phyloP scores from a whole-genome alignment of 2,329 filamentous ascomycete genomes.

The Colletotrichum sp. region DNA sequence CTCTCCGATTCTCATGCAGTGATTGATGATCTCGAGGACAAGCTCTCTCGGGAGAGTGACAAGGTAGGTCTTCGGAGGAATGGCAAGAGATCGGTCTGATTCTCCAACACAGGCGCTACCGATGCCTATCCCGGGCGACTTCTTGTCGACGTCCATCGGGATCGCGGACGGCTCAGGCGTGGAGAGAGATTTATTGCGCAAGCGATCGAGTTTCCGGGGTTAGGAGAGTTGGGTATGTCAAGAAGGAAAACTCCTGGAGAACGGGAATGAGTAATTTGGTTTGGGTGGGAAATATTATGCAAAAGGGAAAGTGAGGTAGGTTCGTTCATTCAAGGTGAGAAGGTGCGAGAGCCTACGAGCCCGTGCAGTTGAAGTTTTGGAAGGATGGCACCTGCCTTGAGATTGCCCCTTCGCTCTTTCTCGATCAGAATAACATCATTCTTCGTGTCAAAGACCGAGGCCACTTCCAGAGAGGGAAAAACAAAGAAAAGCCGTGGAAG shows the following conservation, averaged over 20 bases:
- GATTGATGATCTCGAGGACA: background rate
- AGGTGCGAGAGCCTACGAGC: too few species aligned
- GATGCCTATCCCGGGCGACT: background rate
- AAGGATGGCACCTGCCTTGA: background rate
- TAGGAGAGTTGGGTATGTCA: too few species aligned
- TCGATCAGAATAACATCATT: background rate
- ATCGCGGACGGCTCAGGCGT: accelerated
- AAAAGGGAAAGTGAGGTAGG: too few species aligned
- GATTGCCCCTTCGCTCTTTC: background rate
- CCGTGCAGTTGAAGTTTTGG: background rate
- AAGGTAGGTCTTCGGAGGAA: background rate
- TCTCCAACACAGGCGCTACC: background rate
- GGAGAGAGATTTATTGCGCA: background rate
- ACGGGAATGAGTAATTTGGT: background rate
- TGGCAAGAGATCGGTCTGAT: accelerated
- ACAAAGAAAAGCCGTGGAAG: background rate
- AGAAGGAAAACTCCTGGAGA: accelerated
- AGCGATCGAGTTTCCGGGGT: too few species aligned
- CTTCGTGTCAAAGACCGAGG: too few species aligned
- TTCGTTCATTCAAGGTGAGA: too few species aligned
- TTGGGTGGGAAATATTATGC: too few species aligned
- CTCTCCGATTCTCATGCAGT: background rate
- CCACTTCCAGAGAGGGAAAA: background rate
- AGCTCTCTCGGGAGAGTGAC: background rate
- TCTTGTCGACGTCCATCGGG: accelerated